These are phyloP conservation scores for Neofusicoccum laricinum DNA, from an alignment of 2,329 filamentous ascomycete genomes.

Conservation along the genomic window DNA sequence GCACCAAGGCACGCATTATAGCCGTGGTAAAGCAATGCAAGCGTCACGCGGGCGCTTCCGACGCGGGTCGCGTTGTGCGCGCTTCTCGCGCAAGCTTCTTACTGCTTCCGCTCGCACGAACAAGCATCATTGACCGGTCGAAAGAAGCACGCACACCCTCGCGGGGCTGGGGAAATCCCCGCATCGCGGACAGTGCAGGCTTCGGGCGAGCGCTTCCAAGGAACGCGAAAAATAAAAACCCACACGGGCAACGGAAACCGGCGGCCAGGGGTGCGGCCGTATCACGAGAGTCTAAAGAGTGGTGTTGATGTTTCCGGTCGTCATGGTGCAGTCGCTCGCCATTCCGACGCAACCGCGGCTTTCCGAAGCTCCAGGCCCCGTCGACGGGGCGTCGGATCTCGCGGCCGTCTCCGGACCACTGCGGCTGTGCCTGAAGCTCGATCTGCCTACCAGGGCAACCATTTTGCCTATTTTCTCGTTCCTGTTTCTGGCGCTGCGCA, in stretches of 20 bases:
- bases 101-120: background rate
- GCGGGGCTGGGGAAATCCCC: background rate
- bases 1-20: background rate
- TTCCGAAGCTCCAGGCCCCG: background rate
- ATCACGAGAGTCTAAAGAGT: background rate
- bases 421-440: constrained; percentile 4
- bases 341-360: background rate
- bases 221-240: background rate
- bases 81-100: constrained; percentile 8
- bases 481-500: background rate
- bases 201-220: background rate
- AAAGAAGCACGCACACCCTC: background rate
- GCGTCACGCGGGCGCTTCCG: background rate
- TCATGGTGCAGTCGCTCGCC: background rate
- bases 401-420: background rate
- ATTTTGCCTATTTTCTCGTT: background rate
- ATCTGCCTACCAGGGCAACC: background rate
- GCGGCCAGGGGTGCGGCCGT: background rate
- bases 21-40: background rate
- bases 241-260: background rate
- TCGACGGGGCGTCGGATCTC: background rate
- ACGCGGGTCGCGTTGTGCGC: background rate
- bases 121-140: constrained; percentile 1
- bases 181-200: background rate
- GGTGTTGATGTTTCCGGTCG: constrained; percentile 7